Percentiles rank a stretch among this genome's conserved stretches.
Evolutionary conservation across 108 stramenopile species (phyloP).

Genomic region (Stephanodiscus minutulus): DNA sequence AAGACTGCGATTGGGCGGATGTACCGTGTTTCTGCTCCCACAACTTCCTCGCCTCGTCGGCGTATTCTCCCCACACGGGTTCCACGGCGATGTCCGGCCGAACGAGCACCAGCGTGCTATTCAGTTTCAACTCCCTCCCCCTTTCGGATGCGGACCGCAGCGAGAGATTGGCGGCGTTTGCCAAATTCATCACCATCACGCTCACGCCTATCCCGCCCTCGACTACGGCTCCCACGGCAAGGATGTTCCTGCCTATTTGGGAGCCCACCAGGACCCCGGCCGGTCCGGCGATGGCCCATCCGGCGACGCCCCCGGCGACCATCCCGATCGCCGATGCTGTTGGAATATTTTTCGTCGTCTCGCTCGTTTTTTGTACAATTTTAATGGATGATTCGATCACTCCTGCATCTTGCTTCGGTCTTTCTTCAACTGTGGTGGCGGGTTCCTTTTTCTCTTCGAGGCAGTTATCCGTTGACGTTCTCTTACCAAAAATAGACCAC

Average conservation of each 20-base stretch:
- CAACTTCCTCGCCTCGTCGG: constrained; percentile 43
- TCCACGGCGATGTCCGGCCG: constrained; percentile 74
- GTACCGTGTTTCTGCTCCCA: constrained; percentile 39
- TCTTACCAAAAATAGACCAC: constrained; percentile 11
- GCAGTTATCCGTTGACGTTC: neutral
- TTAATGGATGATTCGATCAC: constrained; percentile 36
- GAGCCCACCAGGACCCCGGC: constrained; percentile 45
- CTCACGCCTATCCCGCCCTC: constrained; percentile 70
- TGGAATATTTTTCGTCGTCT: constrained; percentile 39
- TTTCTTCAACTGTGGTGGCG: neutral
- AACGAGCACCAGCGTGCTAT: constrained; percentile 60
- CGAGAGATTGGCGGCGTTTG: constrained; percentile 60
- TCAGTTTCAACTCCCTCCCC: constrained; percentile 61
- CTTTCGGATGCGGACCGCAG: constrained; percentile 53
- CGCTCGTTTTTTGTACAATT: constrained; percentile 34
- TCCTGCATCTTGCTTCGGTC: constrained; percentile 3
- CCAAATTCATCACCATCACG: constrained; percentile 66
- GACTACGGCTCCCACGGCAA: constrained; percentile 56
- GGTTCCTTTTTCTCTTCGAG: constrained; percentile 20
- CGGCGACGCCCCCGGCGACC: constrained; percentile 73
- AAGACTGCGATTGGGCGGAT: constrained; percentile 23
- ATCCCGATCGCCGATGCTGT: constrained; percentile 46
- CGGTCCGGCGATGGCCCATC: constrained; percentile 70
- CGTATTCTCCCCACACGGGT: constrained; percentile 71
- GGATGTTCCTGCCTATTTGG: constrained; percentile 54